A percentile compares a stretch with the other conserved stretches of the same genome.
phyloP scores from a whole-genome alignment of 2,329 filamentous ascomycete species.

The Diaporthe vexans region DNA sequence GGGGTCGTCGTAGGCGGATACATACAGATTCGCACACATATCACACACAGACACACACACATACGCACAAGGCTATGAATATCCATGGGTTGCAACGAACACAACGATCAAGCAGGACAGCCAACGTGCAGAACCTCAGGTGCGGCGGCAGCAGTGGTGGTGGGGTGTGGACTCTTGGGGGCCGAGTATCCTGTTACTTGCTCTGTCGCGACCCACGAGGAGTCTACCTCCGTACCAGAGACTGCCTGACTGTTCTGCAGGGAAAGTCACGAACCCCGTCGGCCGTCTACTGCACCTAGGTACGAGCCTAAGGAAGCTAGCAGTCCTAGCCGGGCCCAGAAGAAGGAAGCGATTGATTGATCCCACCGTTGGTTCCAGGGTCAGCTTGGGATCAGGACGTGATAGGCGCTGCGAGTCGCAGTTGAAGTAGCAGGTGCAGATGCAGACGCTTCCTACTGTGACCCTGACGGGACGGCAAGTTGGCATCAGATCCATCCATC shows the following conservation, averaged over 20 bases:
- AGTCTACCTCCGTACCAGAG: too few species aligned
- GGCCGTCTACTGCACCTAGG: conserved; percentile 7
- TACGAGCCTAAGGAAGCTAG: conserved; percentile 19
- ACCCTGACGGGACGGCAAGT: conserved; percentile 11
- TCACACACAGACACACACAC: neutral
- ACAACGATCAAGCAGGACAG: neutral
- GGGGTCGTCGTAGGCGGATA: neutral
- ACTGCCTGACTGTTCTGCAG: neutral
- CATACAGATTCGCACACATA: neutral
- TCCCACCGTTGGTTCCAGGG: conserved; percentile 13
- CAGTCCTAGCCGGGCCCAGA: conserved; percentile 15
- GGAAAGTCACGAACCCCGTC: conserved; percentile 16
- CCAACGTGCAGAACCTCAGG: conserved; percentile 17
- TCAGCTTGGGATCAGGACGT: neutral
- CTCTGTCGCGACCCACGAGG: neutral
- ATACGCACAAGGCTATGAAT: neutral
- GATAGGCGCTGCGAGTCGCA: conserved; percentile 9
- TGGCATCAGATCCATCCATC: neutral
- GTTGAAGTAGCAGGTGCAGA: conserved; percentile 10
- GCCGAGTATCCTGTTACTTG: neutral
- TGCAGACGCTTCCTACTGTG: conserved; percentile 14
- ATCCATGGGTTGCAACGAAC: conserved; percentile 7
- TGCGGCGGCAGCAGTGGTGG: conserved; percentile 8
- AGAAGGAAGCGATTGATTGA: conserved; percentile 28
- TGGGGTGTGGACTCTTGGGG: neutral